Evolutionary conservation across 2,329 filamentous ascomycete species (phyloP).

Genomic region (Colletotrichum sojae): DNA sequence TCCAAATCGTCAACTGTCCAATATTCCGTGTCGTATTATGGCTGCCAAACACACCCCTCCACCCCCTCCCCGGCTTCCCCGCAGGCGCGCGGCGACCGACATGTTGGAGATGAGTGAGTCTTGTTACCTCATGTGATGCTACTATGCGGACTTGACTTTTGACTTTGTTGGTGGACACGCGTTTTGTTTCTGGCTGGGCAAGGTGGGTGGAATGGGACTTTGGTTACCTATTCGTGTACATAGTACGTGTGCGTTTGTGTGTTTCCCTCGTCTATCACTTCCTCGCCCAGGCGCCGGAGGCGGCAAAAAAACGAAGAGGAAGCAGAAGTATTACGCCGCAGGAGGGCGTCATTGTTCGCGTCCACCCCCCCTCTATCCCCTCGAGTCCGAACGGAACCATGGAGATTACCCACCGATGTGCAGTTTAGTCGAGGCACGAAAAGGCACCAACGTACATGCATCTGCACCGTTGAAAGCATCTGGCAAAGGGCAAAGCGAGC

Average conservation of each 20-base stretch:
- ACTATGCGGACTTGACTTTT: constrained; percentile 17
- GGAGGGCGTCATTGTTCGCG: not conserved
- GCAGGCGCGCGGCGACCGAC: constrained; percentile 17
- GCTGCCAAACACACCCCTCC: too few species aligned
- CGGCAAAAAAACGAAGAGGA: constrained; percentile 6
- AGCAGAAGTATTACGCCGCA: not conserved
- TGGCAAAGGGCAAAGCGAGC: constrained; percentile 19
- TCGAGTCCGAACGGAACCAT: constrained; percentile 2
- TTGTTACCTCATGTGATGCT: not conserved
- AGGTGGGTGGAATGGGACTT: constrained; percentile 7
- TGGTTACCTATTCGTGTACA: not conserved
- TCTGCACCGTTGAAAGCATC: not conserved
- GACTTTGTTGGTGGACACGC: not conserved
- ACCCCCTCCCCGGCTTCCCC: constrained; percentile 10
- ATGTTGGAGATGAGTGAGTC: constrained; percentile 16
- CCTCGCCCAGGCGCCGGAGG: constrained; percentile 2
- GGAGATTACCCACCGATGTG: constrained; percentile 11
- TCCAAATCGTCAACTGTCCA: not conserved
- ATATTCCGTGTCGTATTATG: constrained; percentile 14
- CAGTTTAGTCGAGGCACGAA: not conserved
- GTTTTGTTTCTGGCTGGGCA: not conserved
- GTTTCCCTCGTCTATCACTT: not conserved
- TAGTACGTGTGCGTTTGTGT: too few species aligned
- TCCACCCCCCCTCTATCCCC: not conserved
- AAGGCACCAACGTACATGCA: too few species aligned